A percentile compares a stretch with the other conserved stretches of the same genome.
phyloP scores from a whole-genome alignment of 768 basidiomycete genomes.

The Amanita fuliginea region DNA sequence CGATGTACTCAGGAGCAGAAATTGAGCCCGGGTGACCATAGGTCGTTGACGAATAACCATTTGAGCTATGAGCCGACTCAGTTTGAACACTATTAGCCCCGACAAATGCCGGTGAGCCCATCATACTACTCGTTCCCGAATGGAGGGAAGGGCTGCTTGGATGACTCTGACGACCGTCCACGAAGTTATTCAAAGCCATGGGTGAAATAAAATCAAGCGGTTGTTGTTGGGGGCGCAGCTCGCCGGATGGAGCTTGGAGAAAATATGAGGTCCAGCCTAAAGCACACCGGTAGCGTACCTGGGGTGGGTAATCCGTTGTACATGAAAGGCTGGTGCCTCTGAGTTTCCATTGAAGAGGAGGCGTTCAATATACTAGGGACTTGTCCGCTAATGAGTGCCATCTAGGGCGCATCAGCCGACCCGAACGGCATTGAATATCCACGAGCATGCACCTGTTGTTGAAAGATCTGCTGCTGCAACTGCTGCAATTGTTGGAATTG shows the following conservation, averaged over 20 bases:
- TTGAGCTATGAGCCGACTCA: constrained; percentile 10
- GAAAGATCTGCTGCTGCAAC: constrained; percentile 77
- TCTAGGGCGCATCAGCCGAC: constrained; percentile 24
- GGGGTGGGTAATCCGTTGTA: constrained; percentile 59
- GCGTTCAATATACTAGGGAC: constrained; percentile 23
- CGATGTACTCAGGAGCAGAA: constrained; percentile 68
- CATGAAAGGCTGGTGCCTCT: constrained; percentile 18
- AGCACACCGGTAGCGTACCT: constrained; percentile 29
- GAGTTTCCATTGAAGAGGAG: constrained; percentile 19
- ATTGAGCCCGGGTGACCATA: constrained; percentile 22
- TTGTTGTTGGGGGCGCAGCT: constrained; percentile 11
- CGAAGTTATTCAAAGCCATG: not conserved
- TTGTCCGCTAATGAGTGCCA: constrained; percentile 56
- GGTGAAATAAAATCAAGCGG: constrained; percentile 5
- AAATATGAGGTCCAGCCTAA: constrained; percentile 8
- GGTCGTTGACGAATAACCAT: constrained; percentile 16
- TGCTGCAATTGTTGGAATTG: constrained; percentile 73
- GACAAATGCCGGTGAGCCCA: not conserved
- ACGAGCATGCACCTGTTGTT: constrained; percentile 56
- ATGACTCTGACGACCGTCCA: not conserved
- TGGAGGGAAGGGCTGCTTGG: constrained; percentile 2
- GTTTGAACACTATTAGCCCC: constrained; percentile 1
- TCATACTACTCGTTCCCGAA: not conserved
- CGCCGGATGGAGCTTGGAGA: constrained; percentile 10
- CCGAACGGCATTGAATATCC: constrained; percentile 13